Base-by-base conservation (phyloP, 225 moss, liverwort and hornwort species). In the Anthoceros angustus region DNA sequence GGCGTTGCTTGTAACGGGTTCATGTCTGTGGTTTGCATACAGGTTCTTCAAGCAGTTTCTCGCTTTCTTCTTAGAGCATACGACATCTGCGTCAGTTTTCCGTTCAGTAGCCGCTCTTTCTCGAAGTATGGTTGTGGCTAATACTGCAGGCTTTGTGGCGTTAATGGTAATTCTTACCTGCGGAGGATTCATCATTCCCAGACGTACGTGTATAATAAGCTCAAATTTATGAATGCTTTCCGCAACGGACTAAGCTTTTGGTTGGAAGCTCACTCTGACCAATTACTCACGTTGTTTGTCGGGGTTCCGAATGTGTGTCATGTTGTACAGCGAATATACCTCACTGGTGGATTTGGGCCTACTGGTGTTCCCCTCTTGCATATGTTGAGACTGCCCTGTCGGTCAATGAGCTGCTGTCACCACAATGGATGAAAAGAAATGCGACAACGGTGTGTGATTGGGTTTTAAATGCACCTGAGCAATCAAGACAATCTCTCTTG, bases 261-360 rank as follows among this genome's bases (percentile, higher is more conserved):
- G 32, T 32, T n/a, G n/a, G n/a, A n/a, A n/a, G n/a, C n/a, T n/a
- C n/a, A n/a, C n/a, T n/a, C n/a, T n/a, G n/a, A n/a, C n/a, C n/a
- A n/a, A n/a, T n/a, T 26, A 25, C 63, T 63, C 7, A 38, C 32
- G 8, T 23, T 8, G n/a, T 7, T 15, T 15, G 5, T 4, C 5
- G 1, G 14, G 55, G 0, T 55, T 9, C 7, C 23, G 7, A 18
- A 18, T 9, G n/a, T 15, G 1, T 48, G 12, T 55, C 4, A 2
- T 11, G 7, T 0, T 5, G 23, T 23, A 55, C 55, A 55, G 39
- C 48, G 6, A 2, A 41, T 20, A 68, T 88, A 25, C 78, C 74
- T 12, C 67, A 69, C 20, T 94, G 86, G 86, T 90, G 90, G 88
- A 81, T 84, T n/a, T 94, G 90, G 94, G 90, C 71, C 3, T 94